Percentiles rank a stretch among this genome's conserved stretches.
phyloP scores from a whole-genome alignment of 306 rosid genomes.

The Mucuna pruriens region DNA sequence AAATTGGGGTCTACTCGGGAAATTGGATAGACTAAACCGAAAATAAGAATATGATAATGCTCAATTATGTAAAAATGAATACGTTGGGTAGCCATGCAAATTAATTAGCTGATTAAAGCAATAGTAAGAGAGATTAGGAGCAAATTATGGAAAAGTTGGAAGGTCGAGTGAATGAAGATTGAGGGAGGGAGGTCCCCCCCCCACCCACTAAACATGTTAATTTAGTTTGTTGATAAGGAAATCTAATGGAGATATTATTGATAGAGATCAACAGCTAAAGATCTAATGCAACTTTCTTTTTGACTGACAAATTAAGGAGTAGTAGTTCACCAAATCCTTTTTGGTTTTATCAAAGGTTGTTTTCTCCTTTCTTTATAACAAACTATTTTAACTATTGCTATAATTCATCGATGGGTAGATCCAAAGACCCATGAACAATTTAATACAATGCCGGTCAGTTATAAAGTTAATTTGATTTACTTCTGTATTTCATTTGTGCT shows the following conservation, averaged over 20 bases:
- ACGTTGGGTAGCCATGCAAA: slow-evolving; percentile 43
- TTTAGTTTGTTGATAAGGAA: slow-evolving; percentile 44
- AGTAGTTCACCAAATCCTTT: slow-evolving; percentile 55
- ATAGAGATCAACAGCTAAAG: slow-evolving; percentile 36
- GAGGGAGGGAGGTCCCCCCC: slow-evolving; percentile 59
- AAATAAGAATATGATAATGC: slow-evolving; percentile 17
- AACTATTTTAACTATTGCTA: background rate
- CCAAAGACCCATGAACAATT: background rate
- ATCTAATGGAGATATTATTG: slow-evolving; percentile 28
- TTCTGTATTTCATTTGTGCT: no score
- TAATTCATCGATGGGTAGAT: no score
- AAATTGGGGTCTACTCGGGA: no score
- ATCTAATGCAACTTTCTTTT: slow-evolving; percentile 43
- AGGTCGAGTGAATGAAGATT: slow-evolving; percentile 29
- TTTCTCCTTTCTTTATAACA: background rate
- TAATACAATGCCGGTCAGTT: no score
- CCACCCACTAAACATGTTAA: slow-evolving; percentile 56
- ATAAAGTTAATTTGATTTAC: no score
- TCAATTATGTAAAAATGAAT: slow-evolving; percentile 23
- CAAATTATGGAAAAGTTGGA: background rate
- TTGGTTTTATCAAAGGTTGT: background rate
- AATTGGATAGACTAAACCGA: slow-evolving; percentile 34
- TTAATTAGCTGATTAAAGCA: slow-evolving; percentile 15
- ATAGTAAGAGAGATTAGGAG: slow-evolving; percentile 26
- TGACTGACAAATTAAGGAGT: slow-evolving; percentile 50